Conservation (phyloP, 2,329 filamentous ascomycete genomes). For the Teratosphaeria gauchensis region DNA sequence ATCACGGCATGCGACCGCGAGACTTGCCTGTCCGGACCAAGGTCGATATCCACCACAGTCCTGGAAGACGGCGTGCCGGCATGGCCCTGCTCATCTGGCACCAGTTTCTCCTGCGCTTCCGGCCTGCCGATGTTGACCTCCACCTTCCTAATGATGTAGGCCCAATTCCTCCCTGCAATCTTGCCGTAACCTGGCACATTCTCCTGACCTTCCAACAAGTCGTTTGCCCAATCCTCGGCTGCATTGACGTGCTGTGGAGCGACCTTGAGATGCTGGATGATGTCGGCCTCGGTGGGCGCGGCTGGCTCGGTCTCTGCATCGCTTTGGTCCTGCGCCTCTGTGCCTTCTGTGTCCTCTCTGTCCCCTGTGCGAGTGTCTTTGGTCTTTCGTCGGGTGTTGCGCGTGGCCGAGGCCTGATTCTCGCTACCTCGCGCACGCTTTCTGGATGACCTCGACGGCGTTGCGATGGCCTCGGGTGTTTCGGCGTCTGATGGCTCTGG, state of each 20-base stretch:
- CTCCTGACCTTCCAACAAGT: constrained; percentile 37
- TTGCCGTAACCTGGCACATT: constrained; percentile 62
- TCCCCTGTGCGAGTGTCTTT: constrained; percentile 23
- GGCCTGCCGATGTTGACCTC: constrained; percentile 66
- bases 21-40: constrained; percentile 47
- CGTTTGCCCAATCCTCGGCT: constrained; percentile 47
- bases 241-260: constrained; percentile 45
- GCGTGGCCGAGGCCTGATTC: constrained; percentile 15
- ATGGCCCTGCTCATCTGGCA: constrained; percentile 13
- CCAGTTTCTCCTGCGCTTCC: constrained; percentile 23
- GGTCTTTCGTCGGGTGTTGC: constrained; percentile 25
- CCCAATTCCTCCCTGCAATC: constrained; percentile 73
- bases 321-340: constrained; percentile 28
- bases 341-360: constrained; percentile 29
- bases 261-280: constrained; percentile 33
- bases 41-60: constrained; percentile 67
- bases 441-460: constrained; percentile 39
- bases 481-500: constrained; percentile 30
- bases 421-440: constrained; percentile 31
- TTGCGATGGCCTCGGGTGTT: constrained; percentile 39
- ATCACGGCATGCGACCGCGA: constrained; percentile 43
- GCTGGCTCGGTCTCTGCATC: constrained; percentile 29
- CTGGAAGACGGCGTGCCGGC: constrained; percentile 25
- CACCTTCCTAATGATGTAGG: constrained; percentile 71
- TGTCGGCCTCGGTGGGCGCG: constrained; percentile 33